Percentiles rank a stretch among this genome's conserved stretches.
Conservation (phyloP, 2,329 filamentous ascomycete genomes). For the Nemania sp. region DNA sequence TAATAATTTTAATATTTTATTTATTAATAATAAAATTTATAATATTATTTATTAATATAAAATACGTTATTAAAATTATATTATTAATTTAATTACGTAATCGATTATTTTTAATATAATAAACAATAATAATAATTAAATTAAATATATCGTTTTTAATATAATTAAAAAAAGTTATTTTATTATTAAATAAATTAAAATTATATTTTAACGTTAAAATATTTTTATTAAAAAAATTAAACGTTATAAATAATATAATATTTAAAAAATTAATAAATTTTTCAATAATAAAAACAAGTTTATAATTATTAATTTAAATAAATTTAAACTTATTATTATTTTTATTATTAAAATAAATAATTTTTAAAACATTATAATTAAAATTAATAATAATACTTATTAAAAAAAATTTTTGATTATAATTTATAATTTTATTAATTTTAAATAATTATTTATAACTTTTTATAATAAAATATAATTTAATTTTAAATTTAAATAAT, state of each 20-base stretch:
- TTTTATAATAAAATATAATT: no score
- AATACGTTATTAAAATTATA: no score
- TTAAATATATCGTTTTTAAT: background rate
- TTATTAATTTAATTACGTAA: background rate
- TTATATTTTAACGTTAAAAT: no score
- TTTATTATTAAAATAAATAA: background rate
- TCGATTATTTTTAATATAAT: background rate
- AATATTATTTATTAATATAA: background rate
- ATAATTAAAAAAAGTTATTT: background rate
- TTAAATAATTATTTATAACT: no score
- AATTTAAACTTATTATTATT: no score
- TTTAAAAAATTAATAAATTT: background rate
- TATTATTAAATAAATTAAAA: background rate
- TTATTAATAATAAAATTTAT: background rate
- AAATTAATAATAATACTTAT: background rate
- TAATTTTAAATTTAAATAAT: no score
- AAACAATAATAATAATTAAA: no score
- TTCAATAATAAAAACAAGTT: no score
- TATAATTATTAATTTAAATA: no score
- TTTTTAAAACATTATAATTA: background rate
- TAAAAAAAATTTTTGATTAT: background rate
- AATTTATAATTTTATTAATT: background rate
- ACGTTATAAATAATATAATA: background rate
- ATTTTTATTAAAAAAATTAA: no score
- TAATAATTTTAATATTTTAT: no score